Evolutionary conservation across 371 early-diverging fungal genomes (phyloP), one percentile per base, ranked within the genome.

Genomic region (Caulochytrium protostelioides): DNA sequence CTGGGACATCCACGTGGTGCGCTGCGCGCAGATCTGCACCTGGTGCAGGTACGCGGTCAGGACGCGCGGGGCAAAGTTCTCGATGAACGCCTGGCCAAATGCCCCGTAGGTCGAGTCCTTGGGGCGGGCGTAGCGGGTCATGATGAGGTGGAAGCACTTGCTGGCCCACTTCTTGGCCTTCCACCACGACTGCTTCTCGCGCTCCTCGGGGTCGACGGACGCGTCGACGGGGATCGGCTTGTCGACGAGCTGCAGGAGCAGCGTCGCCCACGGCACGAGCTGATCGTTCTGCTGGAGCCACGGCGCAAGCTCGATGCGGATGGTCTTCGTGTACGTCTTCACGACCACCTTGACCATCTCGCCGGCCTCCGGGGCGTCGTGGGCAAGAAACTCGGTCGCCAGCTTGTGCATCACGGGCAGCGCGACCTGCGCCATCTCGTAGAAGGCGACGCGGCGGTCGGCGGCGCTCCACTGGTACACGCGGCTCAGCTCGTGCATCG

Each of bases 121-220:
- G 50, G 14, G 55, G 16, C 27, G 72, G 50, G 25, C 44, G 6
- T 45, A 62, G 43, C 62, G 44, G 18, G 50, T 43, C 41, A 84
- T 83, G 16, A 84, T 54, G 15, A 65, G 69, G 54, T 84, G 79
- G 37, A 89, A 49, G 52, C 76, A 76, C 29, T 70, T 69, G 39
- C 71, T 74, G 0, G 90, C 81, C 90, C 94, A 87, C 39, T 89
- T 85, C 52, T 85, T 85, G 17, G 78, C 77, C 57, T 83, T 83
- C 76, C 79, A 80, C 72, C 76, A 82, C 16, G 72, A 65, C 48
- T 75, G 70, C 42, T 63, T 71, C 41, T 77, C 81, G 22, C 73
- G 53, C 23, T 79, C 84, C 24, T 72, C 75, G 9, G 53, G 49
- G 41, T 67, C 62, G 30, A 67, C 66, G 9, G 50, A 35, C 43